Evolutionary conservation across 331 rosid genomes (phyloP).

Genomic region (Acacia pycnantha): DNA sequence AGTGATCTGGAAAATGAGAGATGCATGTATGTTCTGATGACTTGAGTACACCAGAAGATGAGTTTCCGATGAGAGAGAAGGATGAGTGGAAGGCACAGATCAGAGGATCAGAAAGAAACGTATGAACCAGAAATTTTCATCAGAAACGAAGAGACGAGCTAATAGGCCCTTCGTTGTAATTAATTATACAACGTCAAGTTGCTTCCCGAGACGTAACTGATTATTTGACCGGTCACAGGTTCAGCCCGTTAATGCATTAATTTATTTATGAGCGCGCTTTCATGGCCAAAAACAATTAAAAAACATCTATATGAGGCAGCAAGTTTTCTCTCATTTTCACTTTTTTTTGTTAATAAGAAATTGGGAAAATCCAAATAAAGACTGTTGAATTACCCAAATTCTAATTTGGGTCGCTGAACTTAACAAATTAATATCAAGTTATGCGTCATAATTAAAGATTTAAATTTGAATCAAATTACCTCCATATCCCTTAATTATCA

Average conservation of each 20-base stretch:
- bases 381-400: too few relatives aligned
- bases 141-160: neutral
- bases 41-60: too few relatives aligned
- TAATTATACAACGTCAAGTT: neutral
- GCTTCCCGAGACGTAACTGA: too few relatives aligned
- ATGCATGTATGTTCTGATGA: neutral
- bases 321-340: neutral
- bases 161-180: neutral
- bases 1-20: neutral
- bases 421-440: too few relatives aligned
- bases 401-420: too few relatives aligned
- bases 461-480: too few relatives aligned
- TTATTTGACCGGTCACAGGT: slow-evolving; percentile 26
- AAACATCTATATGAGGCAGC: neutral
- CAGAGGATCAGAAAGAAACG: slow-evolving; percentile 20
- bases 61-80: neutral
- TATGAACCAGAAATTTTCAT: slow-evolving; percentile 26
- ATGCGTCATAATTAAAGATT: too few relatives aligned
- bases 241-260: slow-evolving; percentile 8
- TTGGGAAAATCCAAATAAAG: too few relatives aligned
- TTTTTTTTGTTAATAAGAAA: neutral
- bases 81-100: neutral
- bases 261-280: neutral
- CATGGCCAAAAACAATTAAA: neutral
- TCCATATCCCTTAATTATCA: too few relatives aligned